Conservation (phyloP, 2,329 filamentous ascomycete genomes). For the Penicillium sp. region DNA sequence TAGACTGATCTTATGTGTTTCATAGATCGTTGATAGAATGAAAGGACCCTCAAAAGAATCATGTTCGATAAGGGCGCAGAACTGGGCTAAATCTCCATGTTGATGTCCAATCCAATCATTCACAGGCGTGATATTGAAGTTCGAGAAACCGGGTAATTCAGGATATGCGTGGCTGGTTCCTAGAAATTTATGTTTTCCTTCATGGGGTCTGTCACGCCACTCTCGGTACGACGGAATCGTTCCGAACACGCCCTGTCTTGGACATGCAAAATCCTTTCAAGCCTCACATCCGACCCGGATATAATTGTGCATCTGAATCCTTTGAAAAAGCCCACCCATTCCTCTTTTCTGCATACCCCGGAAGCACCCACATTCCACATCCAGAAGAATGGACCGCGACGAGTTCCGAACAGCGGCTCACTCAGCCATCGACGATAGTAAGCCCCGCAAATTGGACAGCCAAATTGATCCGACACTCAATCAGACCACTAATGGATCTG, state of each 20-base stretch:
- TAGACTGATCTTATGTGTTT: too few species aligned
- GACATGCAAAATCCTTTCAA: not conserved
- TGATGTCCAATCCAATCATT: too few species aligned
- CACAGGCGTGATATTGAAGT: not conserved
- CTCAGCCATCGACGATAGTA: slow-evolving; percentile 79
- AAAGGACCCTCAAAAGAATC: too few species aligned
- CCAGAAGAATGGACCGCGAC: slow-evolving; percentile 67
- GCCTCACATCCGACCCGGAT: not conserved
- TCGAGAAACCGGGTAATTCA: not conserved
- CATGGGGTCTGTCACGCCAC: too few species aligned
- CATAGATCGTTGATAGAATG: too few species aligned
- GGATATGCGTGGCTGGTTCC: too few species aligned
- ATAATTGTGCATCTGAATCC: not conserved
- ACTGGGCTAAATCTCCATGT: too few species aligned
- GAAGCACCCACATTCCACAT: not conserved
- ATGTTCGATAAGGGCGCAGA: too few species aligned
- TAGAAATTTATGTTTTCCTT: too few species aligned
- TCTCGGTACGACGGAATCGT: not conserved
- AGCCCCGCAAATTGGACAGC: slow-evolving; percentile 25
- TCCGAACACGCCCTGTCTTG: not conserved
- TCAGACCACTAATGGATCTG: not conserved
- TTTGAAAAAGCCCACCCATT: not conserved
- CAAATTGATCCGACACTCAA: not conserved
- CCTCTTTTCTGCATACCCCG: not conserved
- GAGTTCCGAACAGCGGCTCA: slow-evolving; percentile 77